Evolutionary conservation across 1,139 yeast genomes (phyloP), one percentile per base, ranked within the genome.

Genomic region (Saccharomyces pastorianus): DNA sequence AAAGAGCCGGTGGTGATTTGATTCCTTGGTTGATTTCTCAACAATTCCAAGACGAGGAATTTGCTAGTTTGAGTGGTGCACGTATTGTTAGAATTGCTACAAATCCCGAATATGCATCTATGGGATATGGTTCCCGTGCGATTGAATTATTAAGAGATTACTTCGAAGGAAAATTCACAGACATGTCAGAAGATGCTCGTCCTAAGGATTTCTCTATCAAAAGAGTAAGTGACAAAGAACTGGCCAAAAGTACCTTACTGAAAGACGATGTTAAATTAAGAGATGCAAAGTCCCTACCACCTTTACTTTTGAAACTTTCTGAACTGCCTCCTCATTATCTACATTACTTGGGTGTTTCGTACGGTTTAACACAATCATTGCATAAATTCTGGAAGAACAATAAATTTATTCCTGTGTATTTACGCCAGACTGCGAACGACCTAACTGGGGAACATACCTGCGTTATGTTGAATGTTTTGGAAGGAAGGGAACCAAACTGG

Each of bases 11-110:
- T 48, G 99, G 99, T 64, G 99, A 93, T 73, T 78, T 93, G 65
- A 93, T 93, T 61, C 99, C 99, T 47, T 93, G 99, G 99, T 81
- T 93, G 56, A 81, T 93, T 6, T 87, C 98, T 2, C 99, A 93
- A 71, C 99, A 93, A 73, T 93, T 90, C 73, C 99, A 95, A 74
- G 99, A 93, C 70, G 96, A 91, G 57, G 99, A 93, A 64, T 93
- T 93, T 76, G 99, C 98, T 5, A 83, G 95, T 17, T 77, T 93
- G 60, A 88, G 96, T 54, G 99, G 99, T 60, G 99, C 98, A 13
- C 84, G 99, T 71, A 79, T 93, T 53, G 98, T 95, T 25, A 82
- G 99, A 75, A 93, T 93, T 65, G 99, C 99, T 4, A 91, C 99
- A 3, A 89, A 90, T 70, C 99, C 99, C 6, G 98, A 95, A 63